A percentile compares a stretch with the other conserved stretches of the same genome.
Conservation (phyloP, 495 filamentous ascomycete genomes). For the Neurospora sp. region DNA sequence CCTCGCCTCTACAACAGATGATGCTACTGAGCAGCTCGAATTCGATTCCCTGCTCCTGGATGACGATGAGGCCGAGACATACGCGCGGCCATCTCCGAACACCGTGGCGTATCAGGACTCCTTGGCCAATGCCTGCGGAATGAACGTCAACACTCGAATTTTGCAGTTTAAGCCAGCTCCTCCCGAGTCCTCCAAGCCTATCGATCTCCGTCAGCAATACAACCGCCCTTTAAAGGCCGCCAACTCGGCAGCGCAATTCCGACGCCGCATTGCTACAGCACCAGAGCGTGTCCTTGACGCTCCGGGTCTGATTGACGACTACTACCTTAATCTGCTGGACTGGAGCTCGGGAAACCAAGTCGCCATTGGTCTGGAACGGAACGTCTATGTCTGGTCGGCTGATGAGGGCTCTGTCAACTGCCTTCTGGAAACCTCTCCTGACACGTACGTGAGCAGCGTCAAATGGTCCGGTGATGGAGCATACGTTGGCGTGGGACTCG, state of each 20-base stretch:
- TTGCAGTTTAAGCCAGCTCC: constrained; percentile 97
- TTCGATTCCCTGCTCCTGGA: constrained; percentile 35
- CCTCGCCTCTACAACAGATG: constrained; percentile 63
- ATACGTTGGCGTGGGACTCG: constrained; percentile 90
- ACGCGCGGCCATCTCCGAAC: constrained; percentile 74
- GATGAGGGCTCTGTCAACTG: constrained; percentile 79
- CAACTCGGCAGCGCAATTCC: constrained; percentile 66
- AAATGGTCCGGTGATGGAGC: constrained; percentile 98
- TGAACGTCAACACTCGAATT: constrained; percentile 87
- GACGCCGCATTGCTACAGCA: constrained; percentile 82
- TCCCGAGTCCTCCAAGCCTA: constrained; percentile 93
- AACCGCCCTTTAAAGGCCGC: constrained; percentile 86
- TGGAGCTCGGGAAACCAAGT: constrained; percentile 98
- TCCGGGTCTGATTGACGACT: constrained; percentile 91
- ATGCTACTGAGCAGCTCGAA: constrained; percentile 45
- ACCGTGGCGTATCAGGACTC: constrained; percentile 87
- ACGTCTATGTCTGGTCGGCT: constrained; percentile 98
- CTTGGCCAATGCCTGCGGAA: constrained; percentile 81
- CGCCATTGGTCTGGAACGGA: constrained; percentile 92
- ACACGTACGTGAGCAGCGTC: constrained; percentile 95
- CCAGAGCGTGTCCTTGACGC: constrained; percentile 97
- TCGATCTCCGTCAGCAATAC: constrained; percentile 94
- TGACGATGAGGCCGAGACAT: constrained; percentile 40
- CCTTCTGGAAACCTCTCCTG: constrained; percentile 72
- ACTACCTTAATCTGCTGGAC: constrained; percentile 96